Conservation (phyloP, 768 basidiomycete species). For the Lenzites betulinus region DNA sequence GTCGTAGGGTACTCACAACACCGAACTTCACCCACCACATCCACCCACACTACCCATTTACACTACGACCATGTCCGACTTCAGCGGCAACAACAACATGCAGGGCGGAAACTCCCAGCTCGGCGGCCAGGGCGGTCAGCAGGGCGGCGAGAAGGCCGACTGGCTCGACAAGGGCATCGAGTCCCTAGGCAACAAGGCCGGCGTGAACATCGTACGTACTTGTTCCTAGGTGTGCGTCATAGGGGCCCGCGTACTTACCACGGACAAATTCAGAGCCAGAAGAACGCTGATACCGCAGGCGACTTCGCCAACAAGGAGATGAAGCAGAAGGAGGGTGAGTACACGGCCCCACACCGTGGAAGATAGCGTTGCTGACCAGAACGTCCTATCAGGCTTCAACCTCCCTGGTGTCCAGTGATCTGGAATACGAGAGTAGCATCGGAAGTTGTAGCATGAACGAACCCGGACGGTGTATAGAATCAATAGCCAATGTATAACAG, state of each 20-base stretch:
- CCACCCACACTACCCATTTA: not conserved
- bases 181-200: conserved; percentile 25
- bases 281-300: conserved; percentile 30
- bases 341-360: no score
- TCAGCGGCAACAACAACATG: conserved; percentile 4
- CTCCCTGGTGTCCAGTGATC: conserved; percentile 14
- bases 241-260: not conserved
- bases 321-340: conserved; percentile 27
- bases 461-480: not conserved
- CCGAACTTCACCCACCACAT: not conserved
- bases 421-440: not conserved
- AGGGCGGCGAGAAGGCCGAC: conserved; percentile 26
- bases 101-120: conserved; percentile 10
- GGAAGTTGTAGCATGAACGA: not conserved
- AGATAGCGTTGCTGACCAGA: not conserved
- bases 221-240: not conserved
- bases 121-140: conserved; percentile 14
- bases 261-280: conserved; percentile 21
- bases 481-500: not conserved
- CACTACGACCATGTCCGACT: conserved; percentile 8
- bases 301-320: conserved; percentile 33
- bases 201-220: conserved; percentile 27
- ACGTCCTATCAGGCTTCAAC: not conserved
- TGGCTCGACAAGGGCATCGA: conserved; percentile 35
- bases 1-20: not conserved